Evolutionary conservation across 257 asterid species (phyloP).

Genomic region (Ilex asprella): DNA sequence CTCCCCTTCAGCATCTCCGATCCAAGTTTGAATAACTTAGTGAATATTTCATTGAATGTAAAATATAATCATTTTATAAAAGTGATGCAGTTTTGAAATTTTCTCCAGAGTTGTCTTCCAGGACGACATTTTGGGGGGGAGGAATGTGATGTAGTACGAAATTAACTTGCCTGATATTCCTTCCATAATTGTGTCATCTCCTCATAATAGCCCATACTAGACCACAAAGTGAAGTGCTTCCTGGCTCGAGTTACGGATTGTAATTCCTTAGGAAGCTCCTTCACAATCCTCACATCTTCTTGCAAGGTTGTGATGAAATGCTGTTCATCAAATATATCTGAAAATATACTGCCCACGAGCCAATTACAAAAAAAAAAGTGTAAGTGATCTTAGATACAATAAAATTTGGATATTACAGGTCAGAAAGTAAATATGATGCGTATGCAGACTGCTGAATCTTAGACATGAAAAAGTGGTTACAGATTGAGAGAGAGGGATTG

Average conservation of each 20-base stretch:
- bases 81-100: too few relatives aligned
- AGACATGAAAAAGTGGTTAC: neutral
- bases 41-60: too few relatives aligned
- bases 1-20: too few relatives aligned
- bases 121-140: neutral
- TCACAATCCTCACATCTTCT: constrained; percentile 69
- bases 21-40: too few relatives aligned
- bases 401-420: neutral
- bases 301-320: constrained; percentile 61
- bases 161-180: constrained; percentile 61
- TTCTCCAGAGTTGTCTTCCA: too few relatives aligned
- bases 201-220: constrained; percentile 70
- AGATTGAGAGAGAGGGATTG: neutral
- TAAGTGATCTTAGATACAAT: neutral
- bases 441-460: neutral
- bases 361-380: constrained; percentile 17
- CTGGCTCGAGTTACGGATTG: constrained; percentile 79
- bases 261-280: constrained; percentile 76
- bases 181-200: constrained; percentile 75
- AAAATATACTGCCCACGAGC: constrained; percentile 61
- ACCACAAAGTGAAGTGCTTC: constrained; percentile 91
- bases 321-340: constrained; percentile 77
- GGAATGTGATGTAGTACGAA: constrained; percentile 9
- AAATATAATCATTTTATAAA: too few relatives aligned
- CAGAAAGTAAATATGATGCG: neutral